Evolutionary conservation across 345 rosid species (phyloP), one percentile per base, ranked within the genome.

Genomic region (Excoecaria agallocha): DNA sequence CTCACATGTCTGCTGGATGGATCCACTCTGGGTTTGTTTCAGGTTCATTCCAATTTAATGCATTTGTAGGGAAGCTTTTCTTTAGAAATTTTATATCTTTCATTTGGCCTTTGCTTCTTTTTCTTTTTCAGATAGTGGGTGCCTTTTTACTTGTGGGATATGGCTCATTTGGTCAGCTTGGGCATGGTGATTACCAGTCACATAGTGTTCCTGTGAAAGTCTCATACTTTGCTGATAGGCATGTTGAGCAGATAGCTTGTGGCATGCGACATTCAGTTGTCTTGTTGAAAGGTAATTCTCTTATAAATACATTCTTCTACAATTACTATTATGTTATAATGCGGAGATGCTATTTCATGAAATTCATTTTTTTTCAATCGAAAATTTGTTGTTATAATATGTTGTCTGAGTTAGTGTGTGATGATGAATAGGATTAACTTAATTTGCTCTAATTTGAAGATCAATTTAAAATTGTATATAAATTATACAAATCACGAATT

Each of bases 201-300:
- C 76, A 69, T 68, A 70, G 66, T 84, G 66, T 68, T 86, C 97
- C 96, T 54, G 70, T 82, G 72, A 76, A 86, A 84, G 93, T 92
- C 74, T 78, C 85, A 12, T 91, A 73, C 81, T 92, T 94, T 81
- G 75, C n/a, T 48, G 46, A 82, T 51, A 84, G 80, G 54, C 81
- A 69, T 72, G 94, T 91, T 70, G 73, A 78, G 66, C 89, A 86
- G 81, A 86, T 91, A 64, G 97, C 91, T 12, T 92, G 96, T 54
- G 97, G 98, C 68, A 86, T 94, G 98, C 97, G 96, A 65, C 98
- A 94, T 84, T 89, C 97, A 2, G 89, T 94, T 80, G 96, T 91
- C 77, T 74, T 92, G 83, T 68, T 87, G 64, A 84, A 77, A 85
- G 97, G 98, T 94, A 85, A 71, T 39, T 56, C 54, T 58, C 57